Conservation (phyloP, 108 stramenopile species). For the Nitzschia palea region DNA sequence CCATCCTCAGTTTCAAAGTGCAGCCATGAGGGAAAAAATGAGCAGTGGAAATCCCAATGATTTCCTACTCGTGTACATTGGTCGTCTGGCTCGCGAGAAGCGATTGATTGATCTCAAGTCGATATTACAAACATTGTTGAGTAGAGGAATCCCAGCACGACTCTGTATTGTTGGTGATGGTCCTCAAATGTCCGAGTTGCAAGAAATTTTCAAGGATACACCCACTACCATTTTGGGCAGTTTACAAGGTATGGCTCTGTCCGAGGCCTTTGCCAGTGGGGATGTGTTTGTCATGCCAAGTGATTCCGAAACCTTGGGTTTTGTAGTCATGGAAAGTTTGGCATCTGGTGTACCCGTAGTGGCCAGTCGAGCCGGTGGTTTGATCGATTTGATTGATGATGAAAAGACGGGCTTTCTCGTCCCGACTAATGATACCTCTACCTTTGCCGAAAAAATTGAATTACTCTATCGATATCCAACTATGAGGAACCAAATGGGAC, state of each 20-base stretch:
- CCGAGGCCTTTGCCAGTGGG: slow-evolving; percentile 65
- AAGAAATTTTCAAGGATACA: slow-evolving; percentile 39
- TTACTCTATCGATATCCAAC: slow-evolving; percentile 33
- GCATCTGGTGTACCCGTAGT: slow-evolving; percentile 87
- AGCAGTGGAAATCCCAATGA: slow-evolving; percentile 71
- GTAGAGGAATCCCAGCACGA: slow-evolving; percentile 18
- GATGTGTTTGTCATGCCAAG: slow-evolving; percentile 85
- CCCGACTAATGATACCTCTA: slow-evolving; percentile 45
- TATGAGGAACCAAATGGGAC: slow-evolving; percentile 62
- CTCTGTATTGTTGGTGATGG: slow-evolving; percentile 68
- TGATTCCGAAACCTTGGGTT: slow-evolving; percentile 83
- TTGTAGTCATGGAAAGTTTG: slow-evolving; percentile 92
- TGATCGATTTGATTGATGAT: slow-evolving; percentile 71
- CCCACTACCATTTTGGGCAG: slow-evolving; percentile 57
- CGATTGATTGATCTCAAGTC: slow-evolving; percentile 65
- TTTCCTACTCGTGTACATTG: slow-evolving; percentile 89
- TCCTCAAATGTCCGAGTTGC: slow-evolving; percentile 40
- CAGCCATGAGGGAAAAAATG: slow-evolving; percentile 65
- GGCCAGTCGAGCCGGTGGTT: slow-evolving; percentile 71
- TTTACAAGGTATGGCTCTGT: slow-evolving; percentile 45
- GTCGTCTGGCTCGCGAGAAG: slow-evolving; percentile 89
- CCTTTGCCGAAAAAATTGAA: slow-evolving; percentile 30
- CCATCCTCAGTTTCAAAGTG: slow-evolving; percentile 67
- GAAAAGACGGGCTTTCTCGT: slow-evolving; percentile 68
- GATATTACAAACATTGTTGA: slow-evolving; percentile 62